Conservation (phyloP, 116 monocot genomes). For the Trichopus zeylanicus region DNA sequence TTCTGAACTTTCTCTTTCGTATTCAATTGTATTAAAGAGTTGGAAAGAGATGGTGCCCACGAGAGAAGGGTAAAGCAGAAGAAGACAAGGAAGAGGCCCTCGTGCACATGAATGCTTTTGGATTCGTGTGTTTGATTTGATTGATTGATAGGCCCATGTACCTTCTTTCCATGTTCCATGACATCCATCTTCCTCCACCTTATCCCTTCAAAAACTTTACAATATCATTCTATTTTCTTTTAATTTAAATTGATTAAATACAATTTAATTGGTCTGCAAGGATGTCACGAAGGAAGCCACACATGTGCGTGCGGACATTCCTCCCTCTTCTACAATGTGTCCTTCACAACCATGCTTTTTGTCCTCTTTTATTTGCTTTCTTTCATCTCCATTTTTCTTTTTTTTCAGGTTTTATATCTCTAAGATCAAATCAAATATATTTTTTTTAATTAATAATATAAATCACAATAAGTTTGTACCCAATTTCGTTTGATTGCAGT, state of each 20-base stretch:
- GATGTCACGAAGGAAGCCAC: not conserved
- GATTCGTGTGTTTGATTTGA: not conserved
- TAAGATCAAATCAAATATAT: too few relatives aligned
- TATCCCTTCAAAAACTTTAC: not conserved
- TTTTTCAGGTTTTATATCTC: not conserved
- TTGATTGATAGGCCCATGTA: slow-evolving; percentile 10
- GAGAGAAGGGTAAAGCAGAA: not conserved
- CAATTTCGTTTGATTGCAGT: too few relatives aligned
- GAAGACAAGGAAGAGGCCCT: slow-evolving; percentile 18
- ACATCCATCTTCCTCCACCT: not conserved
- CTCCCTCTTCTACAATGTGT: slow-evolving; percentile 6
- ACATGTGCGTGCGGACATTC: slow-evolving; percentile 7
- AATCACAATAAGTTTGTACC: too few relatives aligned
- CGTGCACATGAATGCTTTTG: slow-evolving; percentile 7
- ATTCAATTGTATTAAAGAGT: not conserved
- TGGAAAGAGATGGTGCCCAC: not conserved
- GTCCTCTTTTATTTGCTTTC: not conserved
- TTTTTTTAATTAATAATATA: not conserved
- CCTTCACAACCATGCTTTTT: not conserved
- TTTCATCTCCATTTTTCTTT: not conserved
- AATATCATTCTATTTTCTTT: not conserved
- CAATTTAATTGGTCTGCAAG: too few relatives aligned
- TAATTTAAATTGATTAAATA: too few relatives aligned
- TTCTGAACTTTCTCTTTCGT: not conserved
- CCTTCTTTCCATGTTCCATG: not conserved